Percentiles rank a stretch among this genome's conserved stretches.
Evolutionary conservation across 768 basidiomycete genomes (phyloP).

Genomic region (Kwoniella europaea): DNA sequence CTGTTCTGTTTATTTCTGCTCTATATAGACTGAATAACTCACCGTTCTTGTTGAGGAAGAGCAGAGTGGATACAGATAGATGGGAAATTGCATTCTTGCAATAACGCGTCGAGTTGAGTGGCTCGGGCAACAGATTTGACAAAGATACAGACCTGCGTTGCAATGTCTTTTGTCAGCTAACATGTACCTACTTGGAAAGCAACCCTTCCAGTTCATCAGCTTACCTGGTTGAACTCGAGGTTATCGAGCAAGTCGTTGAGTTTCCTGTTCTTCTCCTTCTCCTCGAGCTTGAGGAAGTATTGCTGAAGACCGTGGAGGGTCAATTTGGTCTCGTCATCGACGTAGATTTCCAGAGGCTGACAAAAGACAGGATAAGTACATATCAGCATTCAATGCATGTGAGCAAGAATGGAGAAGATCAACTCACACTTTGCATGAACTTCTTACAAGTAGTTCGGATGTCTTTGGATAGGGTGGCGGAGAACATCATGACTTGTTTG

Average conservation of each 20-base stretch:
- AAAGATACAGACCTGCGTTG: slow-evolving; percentile 89
- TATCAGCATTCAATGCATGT: slow-evolving; percentile 24
- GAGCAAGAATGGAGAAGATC: not conserved
- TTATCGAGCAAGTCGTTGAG: slow-evolving; percentile 93
- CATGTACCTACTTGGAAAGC: not conserved
- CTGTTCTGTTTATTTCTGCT: too few relatives aligned
- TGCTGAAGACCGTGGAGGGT: slow-evolving; percentile 98
- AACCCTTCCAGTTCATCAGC: slow-evolving; percentile 21
- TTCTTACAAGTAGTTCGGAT: slow-evolving; percentile 98
- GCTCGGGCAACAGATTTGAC: slow-evolving; percentile 98
- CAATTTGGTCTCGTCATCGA: slow-evolving; percentile 98
- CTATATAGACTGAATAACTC: slow-evolving; percentile 50
- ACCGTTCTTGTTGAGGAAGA: slow-evolving; percentile 95
- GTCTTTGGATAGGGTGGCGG: slow-evolving; percentile 95
- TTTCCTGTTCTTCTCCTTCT: slow-evolving; percentile 94
- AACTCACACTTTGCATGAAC: slow-evolving; percentile 95
- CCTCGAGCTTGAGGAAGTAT: slow-evolving; percentile 96
- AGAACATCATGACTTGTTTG: slow-evolving; percentile 99
- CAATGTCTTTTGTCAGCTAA: slow-evolving; percentile 6
- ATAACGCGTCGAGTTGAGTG: slow-evolving; percentile 91
- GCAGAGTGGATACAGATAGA: slow-evolving; percentile 97
- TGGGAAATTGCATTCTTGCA: slow-evolving; percentile 97
- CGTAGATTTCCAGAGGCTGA: slow-evolving; percentile 98
- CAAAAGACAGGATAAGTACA: slow-evolving; percentile 4
- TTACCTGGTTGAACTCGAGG: slow-evolving; percentile 96